Conservation (phyloP, 2,329 filamentous ascomycete genomes). For the Aureobasidium musti region DNA sequence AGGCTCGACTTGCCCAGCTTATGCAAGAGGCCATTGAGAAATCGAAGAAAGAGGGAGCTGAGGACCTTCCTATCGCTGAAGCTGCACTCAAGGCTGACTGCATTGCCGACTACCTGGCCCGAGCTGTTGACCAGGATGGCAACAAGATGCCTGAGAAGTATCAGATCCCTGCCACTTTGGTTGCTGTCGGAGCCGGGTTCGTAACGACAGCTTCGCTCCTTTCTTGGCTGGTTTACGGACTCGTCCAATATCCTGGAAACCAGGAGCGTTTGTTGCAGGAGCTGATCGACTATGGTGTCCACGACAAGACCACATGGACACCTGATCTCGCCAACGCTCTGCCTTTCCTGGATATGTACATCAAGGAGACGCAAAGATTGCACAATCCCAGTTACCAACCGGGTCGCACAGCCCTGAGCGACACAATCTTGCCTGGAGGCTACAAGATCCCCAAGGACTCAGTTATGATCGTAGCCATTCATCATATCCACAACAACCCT, state of each 20-base stretch:
- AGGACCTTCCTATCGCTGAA: slow-evolving; percentile 43
- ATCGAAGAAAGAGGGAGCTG: slow-evolving; percentile 38
- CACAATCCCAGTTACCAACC: slow-evolving; percentile 65
- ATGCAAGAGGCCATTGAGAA: slow-evolving; percentile 39
- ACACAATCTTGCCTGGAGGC: slow-evolving; percentile 61
- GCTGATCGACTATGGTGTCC: slow-evolving; percentile 48
- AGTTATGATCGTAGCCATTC: slow-evolving; percentile 56
- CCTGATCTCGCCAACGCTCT: slow-evolving; percentile 47
- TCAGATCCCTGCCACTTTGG: slow-evolving; percentile 49
- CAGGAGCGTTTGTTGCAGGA: slow-evolving; percentile 62
- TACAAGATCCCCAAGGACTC: slow-evolving; percentile 57
- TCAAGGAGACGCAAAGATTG: slow-evolving; percentile 62
- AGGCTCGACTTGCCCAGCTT: slow-evolving; percentile 41
- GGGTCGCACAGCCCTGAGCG: slow-evolving; percentile 57
- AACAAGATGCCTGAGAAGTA: slow-evolving; percentile 53
- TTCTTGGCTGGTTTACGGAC: slow-evolving; percentile 59
- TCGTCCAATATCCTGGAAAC: slow-evolving; percentile 57
- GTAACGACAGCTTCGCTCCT: slow-evolving; percentile 61
- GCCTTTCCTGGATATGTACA: slow-evolving; percentile 57
- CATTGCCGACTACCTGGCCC: slow-evolving; percentile 53
- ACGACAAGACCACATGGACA: slow-evolving; percentile 42
- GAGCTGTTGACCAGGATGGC: slow-evolving; percentile 57
- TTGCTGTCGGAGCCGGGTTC: slow-evolving; percentile 61
- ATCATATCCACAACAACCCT: slow-evolving; percentile 55
- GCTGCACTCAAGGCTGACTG: slow-evolving; percentile 43